Percentiles rank a stretch among this genome's conserved stretches.
Conservation (phyloP, 257 asterid species). For the Przewalskia tangutica region DNA sequence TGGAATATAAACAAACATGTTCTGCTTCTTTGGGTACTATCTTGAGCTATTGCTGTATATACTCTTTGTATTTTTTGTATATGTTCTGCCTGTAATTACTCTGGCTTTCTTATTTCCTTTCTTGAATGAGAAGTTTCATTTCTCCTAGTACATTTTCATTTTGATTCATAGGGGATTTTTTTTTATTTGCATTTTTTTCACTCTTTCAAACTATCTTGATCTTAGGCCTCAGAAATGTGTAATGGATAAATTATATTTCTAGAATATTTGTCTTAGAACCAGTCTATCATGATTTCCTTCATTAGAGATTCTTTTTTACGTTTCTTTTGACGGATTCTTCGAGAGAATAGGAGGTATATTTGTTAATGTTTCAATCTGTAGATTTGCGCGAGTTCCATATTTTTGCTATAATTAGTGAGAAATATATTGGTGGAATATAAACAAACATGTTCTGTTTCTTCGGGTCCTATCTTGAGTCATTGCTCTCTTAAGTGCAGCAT, state of each 20-base stretch:
- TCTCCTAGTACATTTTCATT: background rate
- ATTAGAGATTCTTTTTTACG: background rate
- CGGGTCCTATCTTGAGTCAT: background rate
- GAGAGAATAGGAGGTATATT: background rate
- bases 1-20: background rate
- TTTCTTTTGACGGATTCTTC: background rate
- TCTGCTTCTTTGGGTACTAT: background rate
- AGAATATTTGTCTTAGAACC: background rate
- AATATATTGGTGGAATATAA: background rate
- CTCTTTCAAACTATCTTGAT: background rate
- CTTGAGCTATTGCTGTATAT: background rate
- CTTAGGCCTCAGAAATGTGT: background rate
- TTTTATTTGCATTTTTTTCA: background rate
- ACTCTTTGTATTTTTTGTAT: background rate
- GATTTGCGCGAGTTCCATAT: background rate
- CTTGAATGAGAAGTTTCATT: background rate
- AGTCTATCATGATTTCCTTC: background rate
- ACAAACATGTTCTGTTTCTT: background rate
- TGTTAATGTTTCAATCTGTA: background rate
- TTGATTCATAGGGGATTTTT: background rate
- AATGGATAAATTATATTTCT: background rate
- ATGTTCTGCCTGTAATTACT: background rate
- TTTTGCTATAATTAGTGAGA: background rate
- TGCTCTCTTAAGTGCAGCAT: background rate
- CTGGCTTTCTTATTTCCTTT: background rate